These are phyloP conservation scores for Wallacemonas sp. DNA, from an alignment of 208 protist species.

Conservation along the genomic window DNA sequence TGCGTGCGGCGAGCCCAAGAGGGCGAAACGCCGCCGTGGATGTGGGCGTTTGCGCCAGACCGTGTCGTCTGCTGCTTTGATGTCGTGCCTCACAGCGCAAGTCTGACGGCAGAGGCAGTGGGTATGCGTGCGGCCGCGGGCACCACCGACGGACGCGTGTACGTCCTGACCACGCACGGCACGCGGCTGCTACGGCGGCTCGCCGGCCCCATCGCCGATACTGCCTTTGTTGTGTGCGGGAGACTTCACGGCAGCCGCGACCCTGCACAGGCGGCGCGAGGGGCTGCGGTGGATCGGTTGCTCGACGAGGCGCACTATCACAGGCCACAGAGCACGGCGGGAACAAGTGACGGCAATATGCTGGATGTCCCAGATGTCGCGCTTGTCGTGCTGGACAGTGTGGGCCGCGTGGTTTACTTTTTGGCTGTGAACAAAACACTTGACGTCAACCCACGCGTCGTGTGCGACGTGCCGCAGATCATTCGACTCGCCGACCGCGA, in stretches of 20 bases:
- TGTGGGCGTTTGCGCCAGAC: slow-evolving; percentile 20
- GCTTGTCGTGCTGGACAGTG: slow-evolving; percentile 68
- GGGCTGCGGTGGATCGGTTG: slow-evolving; percentile 27
- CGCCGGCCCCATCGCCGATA: slow-evolving; percentile 69
- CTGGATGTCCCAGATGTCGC: slow-evolving; percentile 2
- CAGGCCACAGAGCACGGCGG: neutral
- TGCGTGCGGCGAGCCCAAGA: neutral
- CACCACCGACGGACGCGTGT: slow-evolving; percentile 57
- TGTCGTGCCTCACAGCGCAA: slow-evolving; percentile 31
- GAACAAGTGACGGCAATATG: neutral
- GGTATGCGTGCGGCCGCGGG: slow-evolving; percentile 39
- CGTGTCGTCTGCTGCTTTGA: slow-evolving; percentile 54
- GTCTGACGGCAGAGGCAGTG: slow-evolving; percentile 6
- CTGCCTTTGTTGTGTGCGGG: slow-evolving; percentile 49
- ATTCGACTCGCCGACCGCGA: slow-evolving; percentile 35
- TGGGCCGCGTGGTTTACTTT: slow-evolving; percentile 59
- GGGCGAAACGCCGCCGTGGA: slow-evolving; percentile 38
- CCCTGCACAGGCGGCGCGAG: neutral
- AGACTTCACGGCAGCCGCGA: neutral
- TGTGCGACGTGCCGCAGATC: slow-evolving; percentile 63
- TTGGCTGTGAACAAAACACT: slow-evolving; percentile 36
- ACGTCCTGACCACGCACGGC: slow-evolving; percentile 29
- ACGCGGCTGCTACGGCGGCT: slow-evolving; percentile 36
- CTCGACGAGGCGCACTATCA: slow-evolving; percentile 16
- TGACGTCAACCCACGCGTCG: slow-evolving; percentile 30